Evolutionary conservation across 139 green algal species (phyloP), one percentile per base, ranked within the genome.

Genomic region (Zygnema circumcarinatum): DNA sequence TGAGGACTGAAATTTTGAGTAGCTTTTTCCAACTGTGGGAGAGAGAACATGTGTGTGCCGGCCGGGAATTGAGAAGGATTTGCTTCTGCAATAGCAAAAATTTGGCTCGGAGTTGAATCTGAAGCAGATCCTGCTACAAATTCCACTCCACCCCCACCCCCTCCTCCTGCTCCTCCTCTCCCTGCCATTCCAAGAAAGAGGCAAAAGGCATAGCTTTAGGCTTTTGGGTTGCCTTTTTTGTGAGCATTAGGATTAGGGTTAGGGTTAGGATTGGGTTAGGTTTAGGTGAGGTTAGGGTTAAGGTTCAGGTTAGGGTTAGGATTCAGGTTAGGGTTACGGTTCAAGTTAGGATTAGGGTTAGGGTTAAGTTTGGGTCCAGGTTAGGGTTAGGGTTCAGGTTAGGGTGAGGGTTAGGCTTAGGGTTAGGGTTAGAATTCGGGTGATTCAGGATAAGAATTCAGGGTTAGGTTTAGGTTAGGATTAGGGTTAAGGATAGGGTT

Each of bases 1-100:
- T 31, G 42, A 25, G 74, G n/a, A 52, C 47, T 47, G 32, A 81
- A 81, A 81, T 52, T 52, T 38, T 31, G 39, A 3, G 74, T 81
- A 32, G 74, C 74, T 81, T n/a, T 1, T 47, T 72, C 25, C 0
- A 81, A 38, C 35, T 81, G 39, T 56, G 32, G 1, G 31, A 81
- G 32, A 52, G 74, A 67, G 74, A 81, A 81, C 20, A 31, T 68
- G 74, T 68, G 47, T 11, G 74, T 81, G 1, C 39, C 74, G 20
- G 42, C 74, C n/a, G 29, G 39, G 35, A 81, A 81, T 1, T 29
- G 32, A 31, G 74, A 3, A 78, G 35, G 35, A 40, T 36, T 3
- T 36, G 35, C 69, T 11, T 7, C 47, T 62, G 7, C 47, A 7
- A 62, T 7, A 7, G 7, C 47, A 62, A 62, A 62, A 62, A 62